Evolutionary conservation across 306 rosid species (phyloP), one percentile per base, ranked within the genome.

Genomic region (Luffa aegyptiaca): DNA sequence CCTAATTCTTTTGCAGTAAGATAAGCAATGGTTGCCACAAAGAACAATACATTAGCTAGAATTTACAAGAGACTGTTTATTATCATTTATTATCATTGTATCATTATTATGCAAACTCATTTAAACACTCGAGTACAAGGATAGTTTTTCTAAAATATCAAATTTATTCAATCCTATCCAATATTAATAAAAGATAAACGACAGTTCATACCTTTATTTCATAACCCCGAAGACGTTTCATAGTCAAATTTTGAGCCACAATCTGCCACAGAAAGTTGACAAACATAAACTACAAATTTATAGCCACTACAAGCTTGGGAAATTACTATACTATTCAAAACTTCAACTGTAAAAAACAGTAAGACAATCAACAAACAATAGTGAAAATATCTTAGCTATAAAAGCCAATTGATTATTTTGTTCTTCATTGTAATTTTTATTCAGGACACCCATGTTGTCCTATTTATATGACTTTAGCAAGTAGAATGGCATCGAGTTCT

Each of bases 191-290:
- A 10, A 21, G 20, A 72, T 21, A 21, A 71, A 35, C 49, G 65
- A 35, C 18, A 17, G 35, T 10, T 77, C 42, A 33, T 79, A 94
- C 98, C 98, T 88, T 94, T 84, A 94, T 94, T 88, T 94, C 97
- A 88, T 85, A 75, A 59, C 98, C 98, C 3, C 88, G 91, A 52
- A 94, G 92, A 62, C 96, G 91, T 81, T 91, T 94, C 97, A 94
- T 89, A 17, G 86, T 83, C 90, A 94, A 88, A 82, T 90, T 92
- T 84, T 94, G 98, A 66, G 87, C 85, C 52, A 79, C 62, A 82
- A 94, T 87, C 98, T 94, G 91, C 88, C 88, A 76, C 81, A 72
- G 62, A 71, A 80, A 63, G 31, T 73, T 42, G 21, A 72, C 59
- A 49, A 44, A 31, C 10, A 72, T 12, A 72, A 72, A 72, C 5